A percentile compares a stretch with the other conserved stretches of the same genome.
These are phyloP conservation scores for Priceomyces carsonii DNA, from an alignment of 805 yeast species.

Conservation along the genomic window DNA sequence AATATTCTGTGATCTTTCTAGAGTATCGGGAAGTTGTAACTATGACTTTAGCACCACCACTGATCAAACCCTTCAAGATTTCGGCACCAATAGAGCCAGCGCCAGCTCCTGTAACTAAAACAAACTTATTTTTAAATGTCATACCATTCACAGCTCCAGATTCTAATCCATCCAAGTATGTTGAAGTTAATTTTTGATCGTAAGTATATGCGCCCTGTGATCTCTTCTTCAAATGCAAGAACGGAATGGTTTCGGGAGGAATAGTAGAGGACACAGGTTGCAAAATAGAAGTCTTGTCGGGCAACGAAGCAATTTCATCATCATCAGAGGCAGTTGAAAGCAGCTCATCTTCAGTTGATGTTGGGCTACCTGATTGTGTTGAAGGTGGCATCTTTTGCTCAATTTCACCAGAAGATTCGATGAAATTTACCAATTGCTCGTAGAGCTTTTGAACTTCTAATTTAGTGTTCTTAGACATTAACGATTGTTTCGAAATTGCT, in stretches of 20 bases:
- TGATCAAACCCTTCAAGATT: constrained; percentile 86
- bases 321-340: constrained; percentile 56
- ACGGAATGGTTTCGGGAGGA: constrained; percentile 87
- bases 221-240: constrained; percentile 88
- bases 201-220: constrained; percentile 79
- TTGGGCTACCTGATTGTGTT: constrained; percentile 41
- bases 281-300: constrained; percentile 65
- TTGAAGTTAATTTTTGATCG: constrained; percentile 73
- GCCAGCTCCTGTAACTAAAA: constrained; percentile 97
- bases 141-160: constrained; percentile 93
- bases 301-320: constrained; percentile 84
- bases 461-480: constrained; percentile 61
- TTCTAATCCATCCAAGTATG: constrained; percentile 88
- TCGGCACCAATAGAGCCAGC: constrained; percentile 99
- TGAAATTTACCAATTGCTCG: constrained; percentile 67
- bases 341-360: constrained; percentile 34
- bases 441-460: constrained; percentile 71
- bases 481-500: constrained; percentile 72
- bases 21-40: constrained; percentile 97
- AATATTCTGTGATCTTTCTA: constrained; percentile 90
- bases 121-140: constrained; percentile 84
- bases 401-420: constrained; percentile 69
- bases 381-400: constrained; percentile 39
- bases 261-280: constrained; percentile 74
- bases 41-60: constrained; percentile 97